phyloP scores from a whole-genome alignment of 129 eudicot genomes.

The Oenanthe sinensis region DNA sequence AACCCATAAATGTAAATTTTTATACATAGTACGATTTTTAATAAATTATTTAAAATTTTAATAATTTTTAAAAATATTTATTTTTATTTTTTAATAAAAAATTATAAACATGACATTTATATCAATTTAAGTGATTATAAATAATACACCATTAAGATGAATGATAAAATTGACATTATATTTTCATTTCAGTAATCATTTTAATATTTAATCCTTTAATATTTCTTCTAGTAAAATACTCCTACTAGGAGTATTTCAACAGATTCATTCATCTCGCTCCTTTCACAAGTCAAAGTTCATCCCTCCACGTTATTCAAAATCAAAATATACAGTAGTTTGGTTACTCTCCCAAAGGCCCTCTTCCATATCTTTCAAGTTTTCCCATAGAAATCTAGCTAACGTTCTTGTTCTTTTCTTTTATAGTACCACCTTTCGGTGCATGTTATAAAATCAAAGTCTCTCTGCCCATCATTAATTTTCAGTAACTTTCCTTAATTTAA shows the following conservation, averaged over 20 bases:
- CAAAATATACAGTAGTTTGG: neutral
- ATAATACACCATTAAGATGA: too few relatives aligned
- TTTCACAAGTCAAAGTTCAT: neutral
- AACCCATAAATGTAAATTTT: too few relatives aligned
- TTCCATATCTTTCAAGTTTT: neutral
- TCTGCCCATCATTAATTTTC: too few relatives aligned
- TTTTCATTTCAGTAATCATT: too few relatives aligned
- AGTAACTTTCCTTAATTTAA: neutral
- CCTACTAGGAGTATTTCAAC: neutral
- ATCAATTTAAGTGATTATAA: too few relatives aligned
- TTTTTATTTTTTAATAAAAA: too few relatives aligned
- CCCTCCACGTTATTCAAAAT: slow-evolving; percentile 19
- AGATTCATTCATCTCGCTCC: neutral
- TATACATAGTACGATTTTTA: too few relatives aligned
- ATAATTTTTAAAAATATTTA: too few relatives aligned
- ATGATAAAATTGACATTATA: too few relatives aligned
- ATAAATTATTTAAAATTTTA: too few relatives aligned
- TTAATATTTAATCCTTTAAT: too few relatives aligned
- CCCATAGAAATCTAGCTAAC: neutral
- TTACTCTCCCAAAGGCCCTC: neutral
- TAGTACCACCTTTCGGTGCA: neutral
- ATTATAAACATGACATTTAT: too few relatives aligned
- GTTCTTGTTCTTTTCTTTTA: neutral
- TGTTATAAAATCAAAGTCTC: neutral
- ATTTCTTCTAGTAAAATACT: neutral